Base-by-base conservation (phyloP, 306 rosid genomes). In the Sophora flavescens region DNA sequence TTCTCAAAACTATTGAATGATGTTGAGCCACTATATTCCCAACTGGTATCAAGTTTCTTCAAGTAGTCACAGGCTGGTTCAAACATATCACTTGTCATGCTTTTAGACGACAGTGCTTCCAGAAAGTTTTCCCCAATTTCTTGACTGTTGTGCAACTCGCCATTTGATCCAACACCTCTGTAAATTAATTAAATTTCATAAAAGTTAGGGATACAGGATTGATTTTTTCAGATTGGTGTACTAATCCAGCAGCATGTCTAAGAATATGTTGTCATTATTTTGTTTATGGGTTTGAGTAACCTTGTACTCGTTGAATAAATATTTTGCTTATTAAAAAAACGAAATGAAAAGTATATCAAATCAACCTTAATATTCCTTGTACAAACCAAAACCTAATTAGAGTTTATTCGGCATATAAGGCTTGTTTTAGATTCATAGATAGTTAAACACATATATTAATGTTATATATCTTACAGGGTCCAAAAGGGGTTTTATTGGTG, bases 41-140 rank as follows among this genome's bases (percentile, higher is more conserved):
- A 89, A 39, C 68, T 83, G 2, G 70, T 80, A 63, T 91, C 97
- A 59, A 94, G 78, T 81, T 90, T 92, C 85, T 89, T 94, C 86
- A 94, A 82, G 84, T 91, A 92, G 56, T 94, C 86, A 48, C 96
- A 91, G 5, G 97, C 91, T 38, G 91, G 89, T 59, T 88, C 96
- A 70, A 81, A 86, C 87, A 88, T 81, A 8, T 62, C 18, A 52
- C 48, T 82, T 61, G 84, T 36, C 83, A 87, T 76, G 86, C 74
- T 80, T 64, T 89, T 93, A 4, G 93, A 86, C 48, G 98, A 80
- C 8, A 93, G 69, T 71, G 87, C 87, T 50, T 85, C 96, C 3
- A 84, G 79, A 65, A 88, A 90, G 6, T 90, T 91, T 72, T 84
- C 91, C 81, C 92, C 91, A 11, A 78, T 84, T 47, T 86, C 93